Conservation (phyloP, 495 filamentous ascomycete species). For the Talaromyces stipitatus region DNA sequence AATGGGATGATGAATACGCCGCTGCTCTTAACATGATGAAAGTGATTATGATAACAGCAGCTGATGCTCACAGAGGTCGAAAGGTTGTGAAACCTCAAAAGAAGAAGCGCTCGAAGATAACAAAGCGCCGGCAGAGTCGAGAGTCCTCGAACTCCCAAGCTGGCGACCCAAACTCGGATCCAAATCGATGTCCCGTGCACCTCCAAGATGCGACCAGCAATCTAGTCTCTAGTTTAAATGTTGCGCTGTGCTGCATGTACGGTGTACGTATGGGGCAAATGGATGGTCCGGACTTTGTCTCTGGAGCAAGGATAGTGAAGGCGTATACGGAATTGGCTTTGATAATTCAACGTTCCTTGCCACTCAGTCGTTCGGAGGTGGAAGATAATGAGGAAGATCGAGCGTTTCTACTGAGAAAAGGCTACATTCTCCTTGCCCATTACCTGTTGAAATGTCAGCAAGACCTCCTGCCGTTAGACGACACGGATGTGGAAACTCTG, state of each 20-base stretch:
- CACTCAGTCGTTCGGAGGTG: background rate
- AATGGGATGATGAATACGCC: conserved; percentile 23
- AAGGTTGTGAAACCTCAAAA: background rate
- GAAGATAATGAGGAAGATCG: conserved; percentile 12
- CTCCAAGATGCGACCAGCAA: conserved; percentile 39
- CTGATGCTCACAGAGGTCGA: background rate
- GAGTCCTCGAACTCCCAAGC: background rate
- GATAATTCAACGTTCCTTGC: conserved; percentile 20
- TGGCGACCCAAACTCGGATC: background rate
- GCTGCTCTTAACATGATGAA: conserved; percentile 34
- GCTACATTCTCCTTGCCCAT: conserved; percentile 28
- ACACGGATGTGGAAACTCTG: conserved; percentile 7
- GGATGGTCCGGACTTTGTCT: conserved; percentile 4
- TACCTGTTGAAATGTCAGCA: conserved; percentile 28
- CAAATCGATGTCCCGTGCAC: conserved; percentile 25
- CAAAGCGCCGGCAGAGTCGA: background rate
- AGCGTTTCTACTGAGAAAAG: conserved; percentile 23
- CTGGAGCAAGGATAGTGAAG: conserved; percentile 20
- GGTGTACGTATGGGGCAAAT: conserved; percentile 24
- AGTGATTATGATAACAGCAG: conserved; percentile 14
- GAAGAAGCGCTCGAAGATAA: background rate
- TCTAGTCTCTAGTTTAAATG: conserved; percentile 32
- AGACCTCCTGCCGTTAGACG: background rate
- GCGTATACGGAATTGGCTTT: conserved; percentile 20
- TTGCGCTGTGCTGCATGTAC: conserved; percentile 36